These are phyloP conservation scores for Lophium mytilinum DNA, from an alignment of 495 filamentous ascomycete species.

Conservation along the genomic window DNA sequence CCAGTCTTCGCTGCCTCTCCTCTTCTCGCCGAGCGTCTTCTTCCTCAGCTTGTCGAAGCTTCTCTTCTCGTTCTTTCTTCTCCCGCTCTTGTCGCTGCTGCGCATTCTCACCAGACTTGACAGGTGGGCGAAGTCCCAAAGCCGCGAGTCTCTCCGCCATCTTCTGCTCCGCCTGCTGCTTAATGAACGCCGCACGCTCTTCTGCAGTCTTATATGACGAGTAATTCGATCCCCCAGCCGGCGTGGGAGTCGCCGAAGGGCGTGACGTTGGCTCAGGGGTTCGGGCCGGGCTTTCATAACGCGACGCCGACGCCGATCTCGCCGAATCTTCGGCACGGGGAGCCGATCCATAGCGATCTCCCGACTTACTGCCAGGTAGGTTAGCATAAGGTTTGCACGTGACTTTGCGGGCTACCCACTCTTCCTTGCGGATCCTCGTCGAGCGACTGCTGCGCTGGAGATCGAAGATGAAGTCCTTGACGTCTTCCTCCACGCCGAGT, in stretches of 20 bases:
- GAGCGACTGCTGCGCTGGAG: slow-evolving; percentile 76
- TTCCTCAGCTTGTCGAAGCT: slow-evolving; percentile 80
- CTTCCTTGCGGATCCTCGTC: slow-evolving; percentile 66
- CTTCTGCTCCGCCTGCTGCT: slow-evolving; percentile 90
- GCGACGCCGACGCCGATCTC: slow-evolving; percentile 15
- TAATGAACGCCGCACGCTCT: slow-evolving; percentile 90
- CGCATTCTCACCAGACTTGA: slow-evolving; percentile 63
- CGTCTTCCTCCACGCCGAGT: slow-evolving; percentile 90
- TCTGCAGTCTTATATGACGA: slow-evolving; percentile 81
- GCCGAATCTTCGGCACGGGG: slow-evolving; percentile 13
- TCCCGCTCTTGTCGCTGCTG: slow-evolving; percentile 84
- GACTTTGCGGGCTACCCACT: slow-evolving; percentile 36
- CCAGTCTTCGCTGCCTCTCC: slow-evolving; percentile 76
- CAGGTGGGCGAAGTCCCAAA: slow-evolving; percentile 74
- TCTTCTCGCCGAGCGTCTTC: slow-evolving; percentile 88
- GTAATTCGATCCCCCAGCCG: slow-evolving; percentile 50
- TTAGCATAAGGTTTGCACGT: not conserved
- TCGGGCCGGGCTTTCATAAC: slow-evolving; percentile 34
- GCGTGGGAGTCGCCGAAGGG: slow-evolving; percentile 32
- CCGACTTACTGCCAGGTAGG: slow-evolving; percentile 1
- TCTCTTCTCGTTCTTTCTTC: slow-evolving; percentile 75
- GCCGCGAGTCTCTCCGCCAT: slow-evolving; percentile 98
- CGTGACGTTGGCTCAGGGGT: slow-evolving; percentile 32
- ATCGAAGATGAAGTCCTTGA: slow-evolving; percentile 96
- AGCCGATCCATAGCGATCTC: slow-evolving; percentile 13